Evolutionary conservation across 139 green algal genomes (phyloP).

Genomic region (Chlamydomonas schloesseri): DNA sequence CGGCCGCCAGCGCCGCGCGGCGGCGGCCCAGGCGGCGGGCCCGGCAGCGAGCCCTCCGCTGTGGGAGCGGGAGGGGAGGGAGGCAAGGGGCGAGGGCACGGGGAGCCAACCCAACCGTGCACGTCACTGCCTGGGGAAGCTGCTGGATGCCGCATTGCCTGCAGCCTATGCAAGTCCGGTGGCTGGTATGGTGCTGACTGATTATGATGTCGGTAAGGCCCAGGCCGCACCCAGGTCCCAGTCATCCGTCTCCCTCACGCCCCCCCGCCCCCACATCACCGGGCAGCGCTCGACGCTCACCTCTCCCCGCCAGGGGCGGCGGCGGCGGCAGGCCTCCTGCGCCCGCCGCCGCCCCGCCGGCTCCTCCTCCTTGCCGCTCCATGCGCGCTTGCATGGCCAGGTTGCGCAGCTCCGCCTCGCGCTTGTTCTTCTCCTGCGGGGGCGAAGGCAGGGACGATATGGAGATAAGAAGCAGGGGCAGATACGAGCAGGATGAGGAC

Average conservation of each 20-base stretch:
- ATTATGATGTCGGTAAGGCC: too few species aligned
- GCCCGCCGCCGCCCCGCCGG: slow-evolving; percentile 22
- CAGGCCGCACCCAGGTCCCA: too few species aligned
- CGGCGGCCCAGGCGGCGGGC: slow-evolving; percentile 26
- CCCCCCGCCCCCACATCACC: too few species aligned
- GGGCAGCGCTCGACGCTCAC: neutral
- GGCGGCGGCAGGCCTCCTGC: slow-evolving; percentile 23
- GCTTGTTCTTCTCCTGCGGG: slow-evolving; percentile 87
- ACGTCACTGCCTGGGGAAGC: too few species aligned
- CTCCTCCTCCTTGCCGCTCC: slow-evolving; percentile 76
- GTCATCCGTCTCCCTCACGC: too few species aligned
- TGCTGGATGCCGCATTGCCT: too few species aligned
- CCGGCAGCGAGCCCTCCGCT: slow-evolving; percentile 11
- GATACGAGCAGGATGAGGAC: too few species aligned
- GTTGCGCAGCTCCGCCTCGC: slow-evolving; percentile 94
- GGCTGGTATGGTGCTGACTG: too few species aligned
- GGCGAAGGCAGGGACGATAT: too few species aligned
- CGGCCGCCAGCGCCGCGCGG: slow-evolving; percentile 6
- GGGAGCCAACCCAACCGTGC: neutral
- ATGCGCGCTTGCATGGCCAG: slow-evolving; percentile 90
- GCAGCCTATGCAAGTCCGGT: too few species aligned
- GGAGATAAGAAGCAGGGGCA: too few species aligned
- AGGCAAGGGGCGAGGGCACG: too few species aligned
- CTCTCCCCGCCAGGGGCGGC: slow-evolving; percentile 1
- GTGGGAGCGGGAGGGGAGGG: neutral